Evolutionary conservation across 75 land plant genomes (phyloP).

Genomic region (Picea sitchensis): DNA sequence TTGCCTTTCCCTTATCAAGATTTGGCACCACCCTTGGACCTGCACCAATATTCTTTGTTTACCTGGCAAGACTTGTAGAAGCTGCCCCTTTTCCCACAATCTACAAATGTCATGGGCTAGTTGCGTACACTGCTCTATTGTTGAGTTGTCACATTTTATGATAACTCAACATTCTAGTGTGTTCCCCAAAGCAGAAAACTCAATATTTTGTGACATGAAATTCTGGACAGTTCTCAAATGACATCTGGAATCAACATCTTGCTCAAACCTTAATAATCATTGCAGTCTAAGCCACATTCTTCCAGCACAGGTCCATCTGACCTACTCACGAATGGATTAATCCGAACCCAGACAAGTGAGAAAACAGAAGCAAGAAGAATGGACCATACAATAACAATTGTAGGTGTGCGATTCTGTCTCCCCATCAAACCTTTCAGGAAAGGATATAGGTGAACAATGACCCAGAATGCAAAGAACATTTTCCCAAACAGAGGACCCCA

Average conservation of each 20-base stretch:
- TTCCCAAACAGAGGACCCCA: constrained; percentile 83
- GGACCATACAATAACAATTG: constrained; percentile 76
- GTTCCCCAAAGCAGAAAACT: constrained; percentile 1
- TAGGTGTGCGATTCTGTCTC: constrained; percentile 61
- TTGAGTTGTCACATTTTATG: constrained; percentile 2
- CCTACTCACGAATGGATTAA: constrained; percentile 65
- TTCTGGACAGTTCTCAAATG: not conserved
- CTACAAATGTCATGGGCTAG: not conserved
- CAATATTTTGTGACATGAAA: not conserved
- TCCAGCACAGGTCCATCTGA: constrained; percentile 60
- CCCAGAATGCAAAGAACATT: constrained; percentile 77
- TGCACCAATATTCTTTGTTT: not conserved
- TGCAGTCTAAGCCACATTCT: constrained; percentile 62
- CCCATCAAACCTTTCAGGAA: constrained; percentile 82
- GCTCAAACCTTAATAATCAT: not conserved
- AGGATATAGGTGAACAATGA: constrained; percentile 76
- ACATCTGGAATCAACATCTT: not conserved
- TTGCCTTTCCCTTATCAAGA: not conserved
- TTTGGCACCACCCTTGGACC: not conserved
- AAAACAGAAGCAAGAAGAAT: constrained; percentile 74
- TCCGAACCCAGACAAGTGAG: constrained; percentile 72
- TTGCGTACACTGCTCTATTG: not conserved
- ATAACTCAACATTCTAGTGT: not conserved
- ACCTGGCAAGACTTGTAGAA: not conserved
- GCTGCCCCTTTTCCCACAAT: constrained; percentile 5